Evolutionary conservation across 495 filamentous ascomycete genomes (phyloP).

Genomic region (Penicillium canescens): DNA sequence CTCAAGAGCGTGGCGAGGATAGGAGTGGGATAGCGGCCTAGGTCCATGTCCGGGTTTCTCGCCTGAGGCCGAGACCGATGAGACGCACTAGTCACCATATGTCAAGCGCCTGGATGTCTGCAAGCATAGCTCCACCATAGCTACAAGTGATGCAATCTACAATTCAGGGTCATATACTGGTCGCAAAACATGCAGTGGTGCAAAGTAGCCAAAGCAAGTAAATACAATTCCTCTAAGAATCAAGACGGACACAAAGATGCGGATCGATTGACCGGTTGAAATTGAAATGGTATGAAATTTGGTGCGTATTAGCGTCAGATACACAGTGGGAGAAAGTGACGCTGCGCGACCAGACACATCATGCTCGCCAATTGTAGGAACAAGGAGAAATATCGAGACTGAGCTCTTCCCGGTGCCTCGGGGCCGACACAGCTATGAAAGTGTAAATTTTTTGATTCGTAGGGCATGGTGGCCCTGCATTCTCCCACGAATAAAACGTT

Average conservation of each 20-base stretch:
- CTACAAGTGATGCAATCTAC: too few relatives aligned
- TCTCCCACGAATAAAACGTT: conserved; percentile 47
- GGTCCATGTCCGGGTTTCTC: too few relatives aligned
- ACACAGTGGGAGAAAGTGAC: conserved; percentile 33
- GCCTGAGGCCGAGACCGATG: too few relatives aligned
- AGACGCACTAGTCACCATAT: too few relatives aligned
- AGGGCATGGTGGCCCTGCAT: conserved; percentile 47
- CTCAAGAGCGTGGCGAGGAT: too few relatives aligned
- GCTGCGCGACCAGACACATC: conserved; percentile 32
- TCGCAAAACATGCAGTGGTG: conserved; percentile 21
- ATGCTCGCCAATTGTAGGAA: conserved; percentile 27
- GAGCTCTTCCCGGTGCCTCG: conserved; percentile 11
- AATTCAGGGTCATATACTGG: too few relatives aligned
- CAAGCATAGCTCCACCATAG: too few relatives aligned
- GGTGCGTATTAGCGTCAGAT: conserved; percentile 43
- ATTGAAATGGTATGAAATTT: conserved; percentile 41
- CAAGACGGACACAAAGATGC: conserved; percentile 13
- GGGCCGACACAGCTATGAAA: conserved; percentile 22
- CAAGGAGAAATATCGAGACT: conserved; percentile 27
- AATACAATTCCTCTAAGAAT: conserved; percentile 29
- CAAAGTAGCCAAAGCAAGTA: conserved; percentile 28
- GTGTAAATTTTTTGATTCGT: conserved; percentile 44
- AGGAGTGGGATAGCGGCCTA: too few relatives aligned
- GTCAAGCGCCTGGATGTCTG: too few relatives aligned
- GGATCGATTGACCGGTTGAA: conserved; percentile 30